phyloP scores from a whole-genome alignment of 768 basidiomycete genomes.

The Tricholoma sp. region DNA sequence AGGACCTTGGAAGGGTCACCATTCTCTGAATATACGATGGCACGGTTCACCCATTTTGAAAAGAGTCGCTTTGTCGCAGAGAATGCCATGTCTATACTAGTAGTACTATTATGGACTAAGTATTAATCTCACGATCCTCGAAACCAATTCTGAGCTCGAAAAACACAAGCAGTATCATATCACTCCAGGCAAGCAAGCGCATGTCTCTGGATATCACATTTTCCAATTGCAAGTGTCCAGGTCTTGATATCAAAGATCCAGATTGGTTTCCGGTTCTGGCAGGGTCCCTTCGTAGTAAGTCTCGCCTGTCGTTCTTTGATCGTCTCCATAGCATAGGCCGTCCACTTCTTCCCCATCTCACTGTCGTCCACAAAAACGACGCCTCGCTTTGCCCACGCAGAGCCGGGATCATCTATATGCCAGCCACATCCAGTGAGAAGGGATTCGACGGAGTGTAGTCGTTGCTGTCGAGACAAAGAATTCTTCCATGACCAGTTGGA shows the following conservation, averaged over 20 bases:
- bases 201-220: neutral
- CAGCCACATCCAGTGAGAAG: slow-evolving; percentile 46
- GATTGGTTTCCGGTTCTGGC: slow-evolving; percentile 9
- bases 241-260: slow-evolving; percentile 14
- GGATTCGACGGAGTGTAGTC: slow-evolving; percentile 39
- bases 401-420: slow-evolving; percentile 11
- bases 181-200: neutral
- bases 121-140: no score
- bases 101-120: no score
- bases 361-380: slow-evolving; percentile 34
- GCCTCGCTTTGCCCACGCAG: slow-evolving; percentile 22
- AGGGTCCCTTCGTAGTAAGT: neutral
- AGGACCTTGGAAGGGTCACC: slow-evolving; percentile 65
- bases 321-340: slow-evolving; percentile 6
- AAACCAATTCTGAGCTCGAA: no score
- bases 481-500: slow-evolving; percentile 26
- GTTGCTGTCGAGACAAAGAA: slow-evolving; percentile 26
- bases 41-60: slow-evolving; percentile 39
- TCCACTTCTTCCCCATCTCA: slow-evolving; percentile 10
- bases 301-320: slow-evolving; percentile 4
- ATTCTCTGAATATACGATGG: slow-evolving; percentile 55
- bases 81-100: slow-evolving; percentile 15
- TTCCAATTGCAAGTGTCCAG: neutral
- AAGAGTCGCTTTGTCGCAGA: slow-evolving; percentile 13
- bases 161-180: no score